Conservation (phyloP, 306 rosid genomes). For the Sicyos baderoa region DNA sequence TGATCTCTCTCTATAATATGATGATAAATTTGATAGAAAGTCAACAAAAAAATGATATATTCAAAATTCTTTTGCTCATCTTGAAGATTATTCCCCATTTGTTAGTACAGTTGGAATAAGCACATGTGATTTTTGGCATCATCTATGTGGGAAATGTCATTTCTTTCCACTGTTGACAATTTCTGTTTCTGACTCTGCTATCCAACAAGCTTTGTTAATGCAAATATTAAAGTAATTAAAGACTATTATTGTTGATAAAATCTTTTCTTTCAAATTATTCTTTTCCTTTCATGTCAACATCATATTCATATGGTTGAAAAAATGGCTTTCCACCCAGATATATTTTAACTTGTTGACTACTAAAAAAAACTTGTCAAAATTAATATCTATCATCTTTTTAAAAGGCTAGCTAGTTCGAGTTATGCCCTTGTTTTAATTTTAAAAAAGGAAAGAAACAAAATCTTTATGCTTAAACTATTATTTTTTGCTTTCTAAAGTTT, state of each 20-base stretch:
- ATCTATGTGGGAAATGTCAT: constrained; percentile 11
- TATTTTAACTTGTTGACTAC: too few relatives aligned
- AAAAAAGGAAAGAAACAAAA: too few relatives aligned
- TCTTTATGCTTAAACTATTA: too few relatives aligned
- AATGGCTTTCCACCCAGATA: background rate
- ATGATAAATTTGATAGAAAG: background rate
- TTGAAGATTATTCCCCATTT: constrained; percentile 8
- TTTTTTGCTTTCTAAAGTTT: background rate
- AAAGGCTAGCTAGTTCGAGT: too few relatives aligned
- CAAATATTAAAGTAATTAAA: background rate
- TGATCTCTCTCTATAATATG: too few relatives aligned
- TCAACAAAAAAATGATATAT: background rate
- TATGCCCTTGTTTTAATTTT: background rate
- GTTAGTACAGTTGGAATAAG: background rate
- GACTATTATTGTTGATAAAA: background rate
- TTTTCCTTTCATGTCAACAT: background rate
- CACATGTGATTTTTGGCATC: constrained; percentile 16
- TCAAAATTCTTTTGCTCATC: background rate
- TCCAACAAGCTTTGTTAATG: background rate
- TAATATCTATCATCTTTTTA: too few relatives aligned
- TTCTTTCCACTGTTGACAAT: background rate
- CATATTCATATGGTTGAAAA: background rate
- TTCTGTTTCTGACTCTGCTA: background rate
- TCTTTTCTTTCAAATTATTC: background rate
- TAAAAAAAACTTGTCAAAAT: too few relatives aligned